Percentiles rank a stretch among this genome's conserved stretches.
Evolutionary conservation across 441 rosid species (phyloP).

Genomic region (Adansonia madagascariensis): DNA sequence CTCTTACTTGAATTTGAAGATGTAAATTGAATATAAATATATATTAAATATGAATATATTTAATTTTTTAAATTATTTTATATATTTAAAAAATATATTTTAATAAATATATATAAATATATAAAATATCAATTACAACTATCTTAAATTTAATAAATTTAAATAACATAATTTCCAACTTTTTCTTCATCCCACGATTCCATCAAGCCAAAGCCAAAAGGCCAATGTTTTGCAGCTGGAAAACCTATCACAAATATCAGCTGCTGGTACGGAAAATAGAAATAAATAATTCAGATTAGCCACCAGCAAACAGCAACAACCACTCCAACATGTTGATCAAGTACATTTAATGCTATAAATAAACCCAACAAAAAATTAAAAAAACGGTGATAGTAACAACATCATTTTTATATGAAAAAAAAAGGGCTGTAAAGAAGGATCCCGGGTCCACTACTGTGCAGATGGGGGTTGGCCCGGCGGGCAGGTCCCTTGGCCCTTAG

Average conservation of each 20-base stretch:
- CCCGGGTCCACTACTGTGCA: not conserved
- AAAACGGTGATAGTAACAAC: not conserved
- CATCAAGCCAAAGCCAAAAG: not conserved
- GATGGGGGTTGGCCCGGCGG: not conserved
- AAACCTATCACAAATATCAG: not conserved
- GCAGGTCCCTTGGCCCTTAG: conserved; percentile 10
- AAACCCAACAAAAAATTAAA: not conserved
- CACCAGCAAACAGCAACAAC: not conserved
- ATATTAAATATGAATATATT: too few relatives aligned
- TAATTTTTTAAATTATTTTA: too few relatives aligned
- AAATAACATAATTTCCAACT: not conserved
- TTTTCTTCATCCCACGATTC: not conserved
- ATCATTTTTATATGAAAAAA: too few relatives aligned
- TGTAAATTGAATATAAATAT: too few relatives aligned
- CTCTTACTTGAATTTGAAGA: too few relatives aligned
- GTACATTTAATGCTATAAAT: conserved; percentile 11
- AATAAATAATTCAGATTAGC: not conserved
- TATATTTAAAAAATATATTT: too few relatives aligned
- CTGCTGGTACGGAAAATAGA: not conserved
- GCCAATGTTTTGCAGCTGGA: not conserved
- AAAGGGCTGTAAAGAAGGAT: not conserved
- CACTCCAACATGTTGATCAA: not conserved
- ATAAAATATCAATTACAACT: too few relatives aligned
- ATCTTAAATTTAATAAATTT: too few relatives aligned
- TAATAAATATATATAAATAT: too few relatives aligned